Conservation (phyloP, 192 early-diverging fungal genomes). For the Spinellus fusiger region DNA sequence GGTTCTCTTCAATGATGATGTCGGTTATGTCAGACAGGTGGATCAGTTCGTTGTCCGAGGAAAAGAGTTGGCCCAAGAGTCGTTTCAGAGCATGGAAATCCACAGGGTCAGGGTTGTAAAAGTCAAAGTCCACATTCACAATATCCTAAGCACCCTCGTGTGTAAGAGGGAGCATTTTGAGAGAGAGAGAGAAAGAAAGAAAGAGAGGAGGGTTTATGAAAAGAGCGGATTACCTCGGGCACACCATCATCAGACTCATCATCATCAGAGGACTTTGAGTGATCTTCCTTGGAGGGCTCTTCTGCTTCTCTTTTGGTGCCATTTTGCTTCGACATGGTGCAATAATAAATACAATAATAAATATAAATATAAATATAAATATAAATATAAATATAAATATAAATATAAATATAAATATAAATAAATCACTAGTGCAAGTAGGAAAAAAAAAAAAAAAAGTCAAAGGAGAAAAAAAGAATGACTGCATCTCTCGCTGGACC, state of each 20-base stretch:
- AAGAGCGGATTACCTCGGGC: neutral
- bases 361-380: neutral
- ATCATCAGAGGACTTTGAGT: slow-evolving; percentile 1
- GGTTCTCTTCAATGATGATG: slow-evolving; percentile 66
- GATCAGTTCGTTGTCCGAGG: slow-evolving; percentile 73
- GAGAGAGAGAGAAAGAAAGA: neutral
- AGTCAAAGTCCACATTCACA: slow-evolving; percentile 93
- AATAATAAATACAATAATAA: too few species aligned
- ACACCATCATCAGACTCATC: slow-evolving; percentile 20
- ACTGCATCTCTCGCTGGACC: neutral
- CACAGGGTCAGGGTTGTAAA: slow-evolving; percentile 80
- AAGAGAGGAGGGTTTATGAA: neutral
- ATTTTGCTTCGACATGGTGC: slow-evolving; percentile 3
- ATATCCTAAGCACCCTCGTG: slow-evolving; percentile 33
- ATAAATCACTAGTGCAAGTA: too few species aligned
- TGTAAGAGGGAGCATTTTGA: neutral
- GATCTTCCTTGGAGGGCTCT: neutral
- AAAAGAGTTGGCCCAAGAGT: slow-evolving; percentile 74
- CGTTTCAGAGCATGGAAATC: slow-evolving; percentile 93
- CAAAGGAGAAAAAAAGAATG: neutral
- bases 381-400: too few species aligned
- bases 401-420: too few species aligned
- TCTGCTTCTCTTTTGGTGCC: slow-evolving; percentile 20
- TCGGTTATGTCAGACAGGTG: slow-evolving; percentile 74
- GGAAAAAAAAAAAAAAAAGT: neutral